A percentile compares a stretch with the other conserved stretches of the same genome.
These are phyloP conservation scores for Gremmenia infestans DNA, from an alignment of 2,329 filamentous ascomycete species.

Conservation along the genomic window DNA sequence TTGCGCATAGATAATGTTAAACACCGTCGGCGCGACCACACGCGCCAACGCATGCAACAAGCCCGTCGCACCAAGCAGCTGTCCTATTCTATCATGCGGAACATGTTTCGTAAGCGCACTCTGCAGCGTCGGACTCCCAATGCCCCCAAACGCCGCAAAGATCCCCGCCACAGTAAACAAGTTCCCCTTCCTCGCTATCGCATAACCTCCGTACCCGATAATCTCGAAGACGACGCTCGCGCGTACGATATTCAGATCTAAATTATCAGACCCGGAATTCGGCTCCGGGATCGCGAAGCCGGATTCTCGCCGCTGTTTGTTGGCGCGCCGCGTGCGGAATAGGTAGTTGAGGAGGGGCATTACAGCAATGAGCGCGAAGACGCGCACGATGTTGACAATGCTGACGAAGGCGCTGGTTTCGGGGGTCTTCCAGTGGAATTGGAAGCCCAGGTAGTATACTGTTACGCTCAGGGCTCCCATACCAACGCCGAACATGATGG, in stretches of 20 bases:
- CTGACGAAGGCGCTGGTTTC: constrained; percentile 80
- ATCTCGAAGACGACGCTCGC: constrained; percentile 71
- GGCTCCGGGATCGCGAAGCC: constrained; percentile 43
- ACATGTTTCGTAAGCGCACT: constrained; percentile 87
- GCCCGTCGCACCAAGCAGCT: constrained; percentile 83
- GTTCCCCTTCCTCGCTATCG: constrained; percentile 54
- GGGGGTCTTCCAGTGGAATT: constrained; percentile 77
- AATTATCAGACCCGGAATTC: constrained; percentile 60
- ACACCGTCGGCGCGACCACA: constrained; percentile 73
- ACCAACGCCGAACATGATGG: constrained; percentile 72
- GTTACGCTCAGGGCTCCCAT: constrained; percentile 80
- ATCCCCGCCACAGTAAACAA: constrained; percentile 70
- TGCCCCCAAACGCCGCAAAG: constrained; percentile 71
- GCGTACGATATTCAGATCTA: constrained; percentile 76
- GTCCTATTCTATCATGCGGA: constrained; percentile 72
- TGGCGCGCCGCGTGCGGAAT: constrained; percentile 47
- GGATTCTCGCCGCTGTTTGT: constrained; percentile 49
- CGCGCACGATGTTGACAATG: constrained; percentile 68
- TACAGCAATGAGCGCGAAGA: constrained; percentile 67
- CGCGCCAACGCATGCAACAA: constrained; percentile 78
- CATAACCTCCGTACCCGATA: constrained; percentile 70
- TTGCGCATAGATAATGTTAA: constrained; percentile 78
- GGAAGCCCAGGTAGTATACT: constrained; percentile 74
- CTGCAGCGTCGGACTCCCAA: constrained; percentile 81
- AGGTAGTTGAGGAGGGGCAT: constrained; percentile 74